phyloP scores from a whole-genome alignment of 805 yeast genomes.

The Candida lessepsii region DNA sequence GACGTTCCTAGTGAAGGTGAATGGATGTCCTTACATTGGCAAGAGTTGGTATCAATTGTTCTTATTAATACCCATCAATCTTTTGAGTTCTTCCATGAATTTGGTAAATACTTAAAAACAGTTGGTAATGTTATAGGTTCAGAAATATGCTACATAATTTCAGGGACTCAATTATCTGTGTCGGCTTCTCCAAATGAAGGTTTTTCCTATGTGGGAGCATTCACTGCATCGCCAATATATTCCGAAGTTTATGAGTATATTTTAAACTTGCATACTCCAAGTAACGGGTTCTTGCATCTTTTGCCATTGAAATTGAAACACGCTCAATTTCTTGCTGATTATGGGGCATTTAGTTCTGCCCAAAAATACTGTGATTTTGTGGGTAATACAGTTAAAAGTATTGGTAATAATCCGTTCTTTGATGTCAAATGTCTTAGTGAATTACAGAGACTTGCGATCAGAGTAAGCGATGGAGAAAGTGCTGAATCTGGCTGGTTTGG shows the following conservation, averaged over 20 bases:
- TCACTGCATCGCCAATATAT: slow-evolving; percentile 38
- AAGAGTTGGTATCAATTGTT: slow-evolving; percentile 36
- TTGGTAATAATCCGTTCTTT: slow-evolving; percentile 30
- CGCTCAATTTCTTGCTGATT: slow-evolving; percentile 68
- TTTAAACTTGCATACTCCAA: slow-evolving; percentile 24
- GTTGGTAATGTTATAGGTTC: slow-evolving; percentile 34
- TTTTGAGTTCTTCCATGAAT: slow-evolving; percentile 46
- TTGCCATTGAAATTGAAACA: slow-evolving; percentile 62
- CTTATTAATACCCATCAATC: slow-evolving; percentile 34
- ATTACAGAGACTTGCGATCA: slow-evolving; percentile 40
- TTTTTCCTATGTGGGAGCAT: slow-evolving; percentile 28
- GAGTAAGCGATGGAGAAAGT: slow-evolving; percentile 44
- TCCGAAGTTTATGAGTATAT: slow-evolving; percentile 71
- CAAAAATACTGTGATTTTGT: slow-evolving; percentile 61
- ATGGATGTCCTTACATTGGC: slow-evolving; percentile 56
- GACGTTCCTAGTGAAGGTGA: slow-evolving; percentile 39
- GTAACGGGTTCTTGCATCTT: slow-evolving; percentile 50
- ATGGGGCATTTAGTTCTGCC: slow-evolving; percentile 57
- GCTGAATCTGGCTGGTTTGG: slow-evolving; percentile 73
- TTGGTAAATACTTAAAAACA: slow-evolving; percentile 46
- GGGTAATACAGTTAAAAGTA: slow-evolving; percentile 20
- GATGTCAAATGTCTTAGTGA: slow-evolving; percentile 24
- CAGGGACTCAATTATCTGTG: slow-evolving; percentile 37
- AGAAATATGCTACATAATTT: slow-evolving; percentile 45
- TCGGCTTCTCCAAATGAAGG: slow-evolving; percentile 15